Conservation (phyloP, 257 asterid genomes). For the Solanum rostratum region DNA sequence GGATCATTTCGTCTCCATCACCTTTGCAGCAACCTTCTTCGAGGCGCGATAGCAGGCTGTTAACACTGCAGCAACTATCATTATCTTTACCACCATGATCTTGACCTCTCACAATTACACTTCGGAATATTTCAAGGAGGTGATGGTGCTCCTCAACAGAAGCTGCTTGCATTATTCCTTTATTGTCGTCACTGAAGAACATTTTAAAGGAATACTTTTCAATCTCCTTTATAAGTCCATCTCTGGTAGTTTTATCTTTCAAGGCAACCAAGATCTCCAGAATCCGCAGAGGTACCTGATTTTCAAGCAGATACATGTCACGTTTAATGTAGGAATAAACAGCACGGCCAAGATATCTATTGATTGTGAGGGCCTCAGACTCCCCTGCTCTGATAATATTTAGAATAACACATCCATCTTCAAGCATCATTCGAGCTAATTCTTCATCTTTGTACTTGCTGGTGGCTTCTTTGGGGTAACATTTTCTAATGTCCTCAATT, state of each 20-base stretch:
- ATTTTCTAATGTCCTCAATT: too few relatives aligned
- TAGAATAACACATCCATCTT: too few relatives aligned
- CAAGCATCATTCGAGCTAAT: too few relatives aligned
- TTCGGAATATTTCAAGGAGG: background rate
- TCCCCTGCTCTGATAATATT: too few relatives aligned
- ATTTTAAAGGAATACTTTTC: background rate
- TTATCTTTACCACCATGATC: background rate
- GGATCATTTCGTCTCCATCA: background rate
- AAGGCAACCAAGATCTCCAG: background rate
- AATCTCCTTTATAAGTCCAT: rapidly evolving
- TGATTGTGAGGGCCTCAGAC: too few relatives aligned
- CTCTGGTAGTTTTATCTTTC: background rate
- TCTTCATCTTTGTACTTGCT: too few relatives aligned
- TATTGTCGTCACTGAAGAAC: background rate
- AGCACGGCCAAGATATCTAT: background rate
- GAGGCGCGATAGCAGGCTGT: background rate
- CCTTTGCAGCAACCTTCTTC: background rate
- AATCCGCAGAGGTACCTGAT: slow-evolving; percentile 18
- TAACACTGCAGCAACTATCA: background rate
- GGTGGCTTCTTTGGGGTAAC: too few relatives aligned
- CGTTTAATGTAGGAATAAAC: background rate
- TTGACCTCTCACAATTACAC: background rate
- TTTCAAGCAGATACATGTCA: slow-evolving; percentile 17
- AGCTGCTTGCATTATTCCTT: too few relatives aligned
- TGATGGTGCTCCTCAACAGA: background rate